Percentiles rank a stretch among this genome's conserved stretches.
phyloP scores from a whole-genome alignment of 2,329 filamentous ascomycete genomes.

The Aureobasidium sp. region DNA sequence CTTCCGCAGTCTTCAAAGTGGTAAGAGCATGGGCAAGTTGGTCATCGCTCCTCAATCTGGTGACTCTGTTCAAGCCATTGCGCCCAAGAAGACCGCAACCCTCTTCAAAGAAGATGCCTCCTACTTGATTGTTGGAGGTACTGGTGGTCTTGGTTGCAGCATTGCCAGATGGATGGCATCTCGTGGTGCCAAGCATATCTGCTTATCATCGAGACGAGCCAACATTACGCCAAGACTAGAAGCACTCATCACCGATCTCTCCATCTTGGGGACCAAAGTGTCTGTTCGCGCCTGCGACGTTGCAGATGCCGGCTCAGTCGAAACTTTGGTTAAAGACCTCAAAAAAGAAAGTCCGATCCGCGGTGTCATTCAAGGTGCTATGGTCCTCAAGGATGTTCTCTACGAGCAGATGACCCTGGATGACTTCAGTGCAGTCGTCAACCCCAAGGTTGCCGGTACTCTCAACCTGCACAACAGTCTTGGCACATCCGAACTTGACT shows the following conservation, averaged over 20 bases:
- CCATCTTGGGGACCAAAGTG: not conserved
- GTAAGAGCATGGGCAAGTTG: conserved; percentile 22
- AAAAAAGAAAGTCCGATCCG: conserved; percentile 1
- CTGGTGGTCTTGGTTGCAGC: conserved; percentile 21
- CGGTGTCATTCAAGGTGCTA: conserved; percentile 21
- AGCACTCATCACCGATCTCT: not conserved
- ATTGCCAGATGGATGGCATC: conserved; percentile 19
- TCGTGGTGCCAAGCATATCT: conserved; percentile 19
- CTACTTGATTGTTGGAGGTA: conserved; percentile 23
- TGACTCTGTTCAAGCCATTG: not conserved
- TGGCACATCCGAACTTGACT: conserved; percentile 20
- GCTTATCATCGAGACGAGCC: conserved; percentile 1
- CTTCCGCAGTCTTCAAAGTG: conserved; percentile 18
- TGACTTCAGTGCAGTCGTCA: conserved; percentile 19
- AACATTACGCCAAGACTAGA: not conserved
- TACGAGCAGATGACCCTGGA: conserved; percentile 21
- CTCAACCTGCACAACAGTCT: conserved; percentile 24
- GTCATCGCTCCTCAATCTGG: conserved; percentile 16
- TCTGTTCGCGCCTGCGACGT: conserved; percentile 2
- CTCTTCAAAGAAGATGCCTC: conserved; percentile 9
- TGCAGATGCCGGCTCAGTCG: not conserved
- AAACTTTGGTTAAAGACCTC: not conserved
- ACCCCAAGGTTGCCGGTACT: conserved; percentile 26
- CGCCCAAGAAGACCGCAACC: not conserved
- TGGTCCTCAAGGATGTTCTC: conserved; percentile 7